Conservation (phyloP, 2,329 filamentous ascomycete genomes). For the Fonsecaea pedrosoi region DNA sequence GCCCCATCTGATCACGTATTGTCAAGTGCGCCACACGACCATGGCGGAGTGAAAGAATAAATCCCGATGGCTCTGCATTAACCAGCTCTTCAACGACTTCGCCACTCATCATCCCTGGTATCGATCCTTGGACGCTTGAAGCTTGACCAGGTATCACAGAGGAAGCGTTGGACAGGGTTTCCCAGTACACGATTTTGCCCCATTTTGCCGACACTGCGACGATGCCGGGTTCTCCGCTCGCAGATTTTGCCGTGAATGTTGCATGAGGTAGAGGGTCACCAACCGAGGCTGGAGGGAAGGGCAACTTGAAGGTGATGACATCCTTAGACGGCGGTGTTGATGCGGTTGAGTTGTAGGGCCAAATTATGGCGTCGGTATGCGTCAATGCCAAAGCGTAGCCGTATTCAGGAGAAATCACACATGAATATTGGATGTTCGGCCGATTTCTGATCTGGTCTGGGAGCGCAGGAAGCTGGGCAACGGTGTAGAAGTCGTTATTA, state of each 20-base stretch:
- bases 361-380: constrained; percentile 81
- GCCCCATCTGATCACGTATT: constrained; percentile 83
- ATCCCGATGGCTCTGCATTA: constrained; percentile 85
- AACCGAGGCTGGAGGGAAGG: constrained; percentile 70
- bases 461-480: constrained; percentile 82
- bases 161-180: constrained; percentile 87
- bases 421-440: constrained; percentile 64
- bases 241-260: constrained; percentile 78
- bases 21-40: constrained; percentile 87
- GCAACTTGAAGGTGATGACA: constrained; percentile 79
- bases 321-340: constrained; percentile 70
- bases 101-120: constrained; percentile 76
- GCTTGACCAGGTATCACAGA: constrained; percentile 83
- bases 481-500: constrained; percentile 81
- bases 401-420: constrained; percentile 67
- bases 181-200: constrained; percentile 92
- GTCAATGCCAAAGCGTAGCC: constrained; percentile 83
- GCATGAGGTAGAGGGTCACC: constrained; percentile 80
- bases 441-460: constrained; percentile 76
- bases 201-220: constrained; percentile 83
- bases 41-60: constrained; percentile 82
- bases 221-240: constrained; percentile 81
- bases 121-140: constrained; percentile 75
- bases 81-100: constrained; percentile 79
- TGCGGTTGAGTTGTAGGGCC: constrained; percentile 75